Conservation (phyloP, 768 basidiomycete species). For the Boletus huronensis region DNA sequence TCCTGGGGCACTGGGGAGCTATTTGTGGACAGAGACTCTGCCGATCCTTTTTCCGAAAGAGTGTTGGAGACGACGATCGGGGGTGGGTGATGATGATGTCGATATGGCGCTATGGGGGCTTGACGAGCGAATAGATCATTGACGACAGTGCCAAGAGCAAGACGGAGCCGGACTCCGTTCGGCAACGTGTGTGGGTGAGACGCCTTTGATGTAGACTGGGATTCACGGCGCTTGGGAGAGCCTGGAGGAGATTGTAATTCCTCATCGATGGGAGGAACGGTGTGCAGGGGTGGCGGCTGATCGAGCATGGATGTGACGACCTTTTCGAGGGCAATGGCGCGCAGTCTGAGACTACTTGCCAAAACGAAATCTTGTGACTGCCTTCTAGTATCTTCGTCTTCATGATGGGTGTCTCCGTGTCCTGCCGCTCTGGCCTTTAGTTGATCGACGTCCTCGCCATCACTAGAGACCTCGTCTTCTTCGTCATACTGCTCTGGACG, state of each 20-base stretch:
- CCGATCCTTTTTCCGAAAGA: constrained; percentile 25
- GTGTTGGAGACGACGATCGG: constrained; percentile 30
- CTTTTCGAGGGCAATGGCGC: constrained; percentile 80
- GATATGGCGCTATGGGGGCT: constrained; percentile 42
- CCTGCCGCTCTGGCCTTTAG: constrained; percentile 50
- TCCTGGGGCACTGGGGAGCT: constrained; percentile 22
- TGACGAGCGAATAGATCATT: constrained; percentile 81
- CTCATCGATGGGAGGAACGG: constrained; percentile 44
- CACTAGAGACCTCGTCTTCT: constrained; percentile 62
- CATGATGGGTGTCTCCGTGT: constrained; percentile 45
- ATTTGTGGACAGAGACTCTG: constrained; percentile 20
- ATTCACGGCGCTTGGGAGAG: constrained; percentile 41
- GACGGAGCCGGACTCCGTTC: constrained; percentile 75
- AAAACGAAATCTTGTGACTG: constrained; percentile 58
- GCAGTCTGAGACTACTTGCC: constrained; percentile 61
- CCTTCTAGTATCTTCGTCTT: constrained; percentile 57
- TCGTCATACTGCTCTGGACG: constrained; percentile 77
- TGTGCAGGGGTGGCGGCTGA: constrained; percentile 66
- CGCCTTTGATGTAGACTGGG: constrained; percentile 24
- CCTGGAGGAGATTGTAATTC: constrained; percentile 51
- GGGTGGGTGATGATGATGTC: constrained; percentile 34
- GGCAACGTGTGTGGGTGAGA: constrained; percentile 63
- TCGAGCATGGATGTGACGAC: constrained; percentile 78
- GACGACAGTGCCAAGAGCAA: constrained; percentile 72
- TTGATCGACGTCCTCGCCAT: constrained; percentile 52